A percentile compares a stretch with the other conserved stretches of the same genome.
Conservation (phyloP, 768 basidiomycete species). For the Termitomyces sp. region DNA sequence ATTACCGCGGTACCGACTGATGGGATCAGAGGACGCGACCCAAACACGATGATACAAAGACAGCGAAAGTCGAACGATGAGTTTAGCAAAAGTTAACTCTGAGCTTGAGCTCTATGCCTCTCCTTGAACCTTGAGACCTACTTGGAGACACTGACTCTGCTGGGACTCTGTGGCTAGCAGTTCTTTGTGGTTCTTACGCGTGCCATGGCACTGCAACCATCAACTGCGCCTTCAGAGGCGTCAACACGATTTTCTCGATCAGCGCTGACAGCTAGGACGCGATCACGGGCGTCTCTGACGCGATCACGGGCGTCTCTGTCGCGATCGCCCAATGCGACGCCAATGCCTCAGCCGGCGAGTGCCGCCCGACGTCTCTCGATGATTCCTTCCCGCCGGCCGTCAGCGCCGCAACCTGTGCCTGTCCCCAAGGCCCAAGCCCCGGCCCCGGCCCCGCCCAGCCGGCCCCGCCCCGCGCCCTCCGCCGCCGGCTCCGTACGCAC, state of each 20-base stretch:
- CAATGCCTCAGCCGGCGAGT: slow-evolving; percentile 31
- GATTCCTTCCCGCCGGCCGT: slow-evolving; percentile 30
- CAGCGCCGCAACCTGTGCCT: slow-evolving; percentile 24
- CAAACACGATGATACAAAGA: neutral
- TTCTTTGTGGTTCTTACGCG: neutral
- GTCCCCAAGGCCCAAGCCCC: neutral
- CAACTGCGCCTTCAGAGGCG: slow-evolving; percentile 43
- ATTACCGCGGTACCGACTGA: too few relatives aligned
- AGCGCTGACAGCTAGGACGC: slow-evolving; percentile 25
- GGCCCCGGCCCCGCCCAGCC: neutral
- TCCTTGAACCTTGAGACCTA: neutral
- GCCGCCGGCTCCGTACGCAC: slow-evolving; percentile 21
- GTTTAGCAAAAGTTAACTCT: neutral
- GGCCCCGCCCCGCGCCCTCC: slow-evolving; percentile 21
- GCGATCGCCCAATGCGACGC: slow-evolving; percentile 49
- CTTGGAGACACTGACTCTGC: neutral
- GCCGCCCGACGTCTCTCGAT: slow-evolving; percentile 7
- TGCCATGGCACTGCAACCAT: neutral
- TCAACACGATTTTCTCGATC: slow-evolving; percentile 48
- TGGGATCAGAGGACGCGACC: neutral
- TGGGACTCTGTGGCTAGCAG: neutral
- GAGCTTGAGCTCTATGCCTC: neutral
- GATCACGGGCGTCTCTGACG: slow-evolving; percentile 34
- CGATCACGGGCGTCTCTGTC: slow-evolving; percentile 33
- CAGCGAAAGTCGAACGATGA: neutral